These are phyloP conservation scores for Diaporthe nobilis DNA, from an alignment of 2,329 filamentous ascomycete genomes.

Conservation along the genomic window DNA sequence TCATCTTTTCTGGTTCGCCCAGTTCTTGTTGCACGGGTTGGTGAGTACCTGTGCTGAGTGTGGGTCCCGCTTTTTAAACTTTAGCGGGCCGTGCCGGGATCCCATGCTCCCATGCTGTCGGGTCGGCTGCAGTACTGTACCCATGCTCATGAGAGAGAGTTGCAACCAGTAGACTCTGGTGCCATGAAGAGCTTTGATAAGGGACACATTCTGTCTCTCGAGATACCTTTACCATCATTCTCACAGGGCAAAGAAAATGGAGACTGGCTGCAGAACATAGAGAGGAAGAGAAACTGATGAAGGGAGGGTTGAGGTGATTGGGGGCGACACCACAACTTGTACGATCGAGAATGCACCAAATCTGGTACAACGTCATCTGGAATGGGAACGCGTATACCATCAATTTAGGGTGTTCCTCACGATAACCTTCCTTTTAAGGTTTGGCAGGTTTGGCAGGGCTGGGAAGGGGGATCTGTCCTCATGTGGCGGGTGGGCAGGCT, in stretches of 20 bases:
- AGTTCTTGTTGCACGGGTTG: not conserved
- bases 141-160: not conserved
- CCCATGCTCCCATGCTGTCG: slow-evolving; percentile 25
- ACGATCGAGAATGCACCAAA: not conserved
- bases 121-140: slow-evolving; percentile 1
- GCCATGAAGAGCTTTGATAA: not conserved
- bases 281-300: not conserved
- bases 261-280: too few species aligned
- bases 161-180: not conserved
- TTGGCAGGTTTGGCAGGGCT: slow-evolving; percentile 32
- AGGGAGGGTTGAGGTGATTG: not conserved
- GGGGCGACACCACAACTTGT: slow-evolving; percentile 19
- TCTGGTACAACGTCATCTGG: slow-evolving; percentile 26
- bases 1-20: not conserved
- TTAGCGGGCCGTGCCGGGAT: slow-evolving; percentile 14
- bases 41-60: not conserved
- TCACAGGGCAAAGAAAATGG: not conserved
- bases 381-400: slow-evolving; percentile 22
- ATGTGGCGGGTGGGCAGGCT: not conserved
- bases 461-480: not conserved
- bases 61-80: slow-evolving; percentile 3
- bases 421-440: slow-evolving; percentile 38
- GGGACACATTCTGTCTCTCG: not conserved
- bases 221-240: fast-evolving
- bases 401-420: not conserved